phyloP scores from a whole-genome alignment of 1,139 yeast species.

The Nakaseomyces uthaithaninus region DNA sequence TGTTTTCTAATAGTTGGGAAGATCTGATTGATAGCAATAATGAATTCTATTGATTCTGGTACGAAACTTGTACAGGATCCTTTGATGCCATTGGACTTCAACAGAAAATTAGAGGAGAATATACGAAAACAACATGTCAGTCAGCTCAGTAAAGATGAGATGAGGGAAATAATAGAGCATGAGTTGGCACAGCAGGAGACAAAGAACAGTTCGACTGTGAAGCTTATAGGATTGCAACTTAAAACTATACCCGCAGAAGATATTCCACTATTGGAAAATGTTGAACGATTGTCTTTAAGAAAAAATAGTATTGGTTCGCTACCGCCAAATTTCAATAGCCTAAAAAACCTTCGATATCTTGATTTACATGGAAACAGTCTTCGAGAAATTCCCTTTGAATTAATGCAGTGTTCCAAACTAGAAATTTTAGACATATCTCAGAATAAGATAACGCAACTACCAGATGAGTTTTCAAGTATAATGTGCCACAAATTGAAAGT shows the following conservation, averaged over 20 bases:
- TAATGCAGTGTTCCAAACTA: conserved; percentile 39
- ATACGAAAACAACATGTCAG: background rate
- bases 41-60: background rate
- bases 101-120: background rate
- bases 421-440: conserved; percentile 64
- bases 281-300: conserved; percentile 49
- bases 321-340: conserved; percentile 41
- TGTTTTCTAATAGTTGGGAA: too few species aligned
- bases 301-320: conserved; percentile 42
- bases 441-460: conserved; percentile 42
- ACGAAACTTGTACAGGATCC: background rate
- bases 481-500: conserved; percentile 43
- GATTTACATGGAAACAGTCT: conserved; percentile 60
- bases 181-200: conserved; percentile 14
- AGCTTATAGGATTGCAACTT: conserved; percentile 25
- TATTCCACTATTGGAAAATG: conserved; percentile 36
- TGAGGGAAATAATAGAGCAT: conserved; percentile 3
- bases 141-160: background rate
- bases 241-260: conserved; percentile 31
- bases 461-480: conserved; percentile 36
- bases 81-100: background rate
- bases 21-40: background rate
- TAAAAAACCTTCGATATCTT: conserved; percentile 48
- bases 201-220: conserved; percentile 19
- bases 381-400: conserved; percentile 43